These are phyloP conservation scores for Cladobotryum mycophilum DNA, from an alignment of 2,329 filamentous ascomycete genomes.

Conservation along the genomic window DNA sequence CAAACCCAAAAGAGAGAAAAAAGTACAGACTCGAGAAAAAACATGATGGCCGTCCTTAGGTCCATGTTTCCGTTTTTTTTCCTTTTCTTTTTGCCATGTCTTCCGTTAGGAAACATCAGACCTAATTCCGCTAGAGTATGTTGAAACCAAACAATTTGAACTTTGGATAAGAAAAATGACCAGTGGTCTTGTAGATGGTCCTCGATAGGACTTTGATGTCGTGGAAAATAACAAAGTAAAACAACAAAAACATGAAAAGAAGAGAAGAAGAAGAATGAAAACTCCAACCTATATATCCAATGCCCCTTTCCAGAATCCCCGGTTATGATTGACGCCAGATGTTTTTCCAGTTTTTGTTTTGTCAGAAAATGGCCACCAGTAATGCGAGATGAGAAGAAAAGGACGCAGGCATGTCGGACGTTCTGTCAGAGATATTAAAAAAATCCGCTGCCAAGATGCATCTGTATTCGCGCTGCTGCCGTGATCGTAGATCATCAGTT, in stretches of 20 bases:
- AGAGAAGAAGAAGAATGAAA: neutral
- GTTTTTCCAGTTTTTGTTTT: constrained; percentile 9
- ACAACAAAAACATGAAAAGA: neutral
- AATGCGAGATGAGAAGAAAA: constrained; percentile 10
- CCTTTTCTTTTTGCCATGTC: neutral
- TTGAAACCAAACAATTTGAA: no score
- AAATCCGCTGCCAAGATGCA: neutral
- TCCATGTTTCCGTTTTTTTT: constrained; percentile 3
- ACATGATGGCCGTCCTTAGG: neutral
- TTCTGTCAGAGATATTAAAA: neutral
- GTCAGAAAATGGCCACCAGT: constrained; percentile 9
- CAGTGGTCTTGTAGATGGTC: constrained; percentile 2
- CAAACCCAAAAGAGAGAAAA: neutral
- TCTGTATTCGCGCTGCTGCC: neutral
- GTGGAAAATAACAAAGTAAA: neutral
- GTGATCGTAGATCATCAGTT: constrained; percentile 10
- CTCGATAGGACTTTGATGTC: constrained; percentile 1
- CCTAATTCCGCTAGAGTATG: no score
- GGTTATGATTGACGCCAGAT: constrained; percentile 10
- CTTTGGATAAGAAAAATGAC: no score
- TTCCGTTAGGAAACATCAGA: no score
- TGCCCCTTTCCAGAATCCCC: constrained; percentile 7
- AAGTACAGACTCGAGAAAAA: neutral
- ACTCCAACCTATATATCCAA: constrained; percentile 12
- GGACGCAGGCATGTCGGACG: neutral